A percentile compares a stretch with the other conserved stretches of the same genome.
Conservation (phyloP, 306 rosid genomes). For the Elaeagnus macrophylla region DNA sequence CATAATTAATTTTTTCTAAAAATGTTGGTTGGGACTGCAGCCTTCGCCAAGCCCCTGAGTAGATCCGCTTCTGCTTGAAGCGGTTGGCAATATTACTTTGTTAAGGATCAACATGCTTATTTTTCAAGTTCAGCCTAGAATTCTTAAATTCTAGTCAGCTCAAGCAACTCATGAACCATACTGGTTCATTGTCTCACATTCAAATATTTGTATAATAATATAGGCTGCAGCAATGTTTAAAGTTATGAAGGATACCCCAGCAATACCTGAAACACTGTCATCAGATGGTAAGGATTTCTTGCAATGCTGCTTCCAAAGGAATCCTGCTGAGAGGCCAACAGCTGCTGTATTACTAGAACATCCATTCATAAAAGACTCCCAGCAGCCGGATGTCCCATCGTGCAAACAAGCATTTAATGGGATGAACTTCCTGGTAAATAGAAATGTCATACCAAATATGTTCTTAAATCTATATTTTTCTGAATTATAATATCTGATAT, state of each 20-base stretch:
- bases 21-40: too few species aligned
- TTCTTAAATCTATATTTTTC: constrained; percentile 5
- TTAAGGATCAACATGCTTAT: too few species aligned
- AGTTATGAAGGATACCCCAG: constrained; percentile 75
- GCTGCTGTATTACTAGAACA: constrained; percentile 69
- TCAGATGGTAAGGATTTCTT: constrained; percentile 75
- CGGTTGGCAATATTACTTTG: too few species aligned
- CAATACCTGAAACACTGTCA: constrained; percentile 81
- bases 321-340: constrained; percentile 81
- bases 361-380: constrained; percentile 55
- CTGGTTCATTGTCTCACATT: not conserved
- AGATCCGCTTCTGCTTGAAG: too few species aligned
- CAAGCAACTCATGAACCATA: too few species aligned
- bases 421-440: constrained; percentile 37
- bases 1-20: too few species aligned
- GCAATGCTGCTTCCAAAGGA: constrained; percentile 76
- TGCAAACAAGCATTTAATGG: constrained; percentile 26
- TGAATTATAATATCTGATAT: constrained; percentile 13
- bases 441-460: constrained; percentile 1
- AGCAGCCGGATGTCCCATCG: constrained; percentile 35
- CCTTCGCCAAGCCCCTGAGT: too few species aligned
- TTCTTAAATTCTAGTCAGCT: too few species aligned
- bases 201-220: constrained; percentile 23
- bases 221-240: constrained; percentile 99
- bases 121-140: too few species aligned